Evolutionary conservation across 345 rosid genomes (phyloP).

Genomic region (Salix caprea): DNA sequence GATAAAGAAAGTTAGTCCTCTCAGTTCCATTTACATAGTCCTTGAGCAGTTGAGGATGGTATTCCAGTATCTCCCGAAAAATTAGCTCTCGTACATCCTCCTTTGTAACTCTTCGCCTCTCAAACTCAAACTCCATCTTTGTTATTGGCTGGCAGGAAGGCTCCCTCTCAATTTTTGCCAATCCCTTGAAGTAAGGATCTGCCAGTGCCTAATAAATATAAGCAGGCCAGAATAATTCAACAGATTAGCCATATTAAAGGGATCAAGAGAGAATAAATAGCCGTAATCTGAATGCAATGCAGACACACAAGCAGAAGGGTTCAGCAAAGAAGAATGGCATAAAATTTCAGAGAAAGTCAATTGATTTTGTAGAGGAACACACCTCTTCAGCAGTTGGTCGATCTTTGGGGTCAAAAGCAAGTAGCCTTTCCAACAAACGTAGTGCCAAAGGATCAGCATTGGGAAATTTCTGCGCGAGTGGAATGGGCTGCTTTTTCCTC

Average conservation of each 20-base stretch:
- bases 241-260: not conserved
- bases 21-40: conserved; percentile 84
- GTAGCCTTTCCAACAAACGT: conserved; percentile 64
- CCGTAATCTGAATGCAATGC: not conserved
- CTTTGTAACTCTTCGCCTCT: conserved; percentile 84
- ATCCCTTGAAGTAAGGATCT: conserved; percentile 86
- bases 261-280: not conserved
- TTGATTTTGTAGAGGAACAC: not conserved
- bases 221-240: not conserved
- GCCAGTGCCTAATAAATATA: conserved; percentile 63
- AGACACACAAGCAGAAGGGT: not conserved
- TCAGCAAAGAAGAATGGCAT: not conserved
- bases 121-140: conserved; percentile 97
- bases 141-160: conserved; percentile 91
- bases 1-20: conserved; percentile 84
- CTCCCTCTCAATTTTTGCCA: conserved; percentile 87
- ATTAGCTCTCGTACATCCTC: conserved; percentile 87
- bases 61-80: conserved; percentile 80
- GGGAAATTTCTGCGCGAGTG: conserved; percentile 71
- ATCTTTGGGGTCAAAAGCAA: conserved; percentile 90
- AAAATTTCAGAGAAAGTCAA: not conserved
- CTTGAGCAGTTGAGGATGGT: conserved; percentile 90
- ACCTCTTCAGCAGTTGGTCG: conserved; percentile 94
- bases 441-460: conserved; percentile 81
- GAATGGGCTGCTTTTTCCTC: conserved; percentile 81